Evolutionary conservation across 2,329 filamentous ascomycete species (phyloP), one percentile per base, ranked within the genome.

Genomic region (Phyllosticta citriasiana): DNA sequence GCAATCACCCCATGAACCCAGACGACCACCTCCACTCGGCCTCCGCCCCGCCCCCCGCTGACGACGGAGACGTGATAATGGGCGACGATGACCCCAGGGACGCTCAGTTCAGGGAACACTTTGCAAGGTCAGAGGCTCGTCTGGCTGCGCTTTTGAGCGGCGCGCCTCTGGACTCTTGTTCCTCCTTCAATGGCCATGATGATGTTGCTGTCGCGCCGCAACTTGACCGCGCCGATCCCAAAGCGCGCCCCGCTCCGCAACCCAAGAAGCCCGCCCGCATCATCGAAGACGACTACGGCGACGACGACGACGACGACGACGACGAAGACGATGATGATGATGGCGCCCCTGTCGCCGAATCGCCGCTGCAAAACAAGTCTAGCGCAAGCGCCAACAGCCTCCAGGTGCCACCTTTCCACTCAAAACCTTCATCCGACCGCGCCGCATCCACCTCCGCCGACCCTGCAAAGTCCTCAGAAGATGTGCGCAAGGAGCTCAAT

Each of bases 401-500:
- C 83, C 70, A 88, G 86, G 77, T 88, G 82, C 65, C 84, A 84
- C 65, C 88, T 82, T 62, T 85, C 80, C 63, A 84, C 83, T 65
- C 84, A 84, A 61, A 61, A 80, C 60, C 82, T 80, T 65, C 82
- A 79, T 66, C 87, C 82, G 65, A 84, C 79, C 64, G 84, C 33
- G 75, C 83, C 67, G 78, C 80, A 66, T 79, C 80, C 26, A 83
- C 82, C 65, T 78, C 73, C 58, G 63, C 70, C 57, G 72, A 83
- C 68, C 77, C 83, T 75, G 78, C 84, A 60, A 91, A 90, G 72
- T 83, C 86, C 25, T 86, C 87, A 7, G 91, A 96, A 71, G 89
- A 96, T 79, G 89, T 91, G 73, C 89, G 94, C 70, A 96, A 96
- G 76, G 90, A 92, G 74, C 77, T 97, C 65, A 92, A 97, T 74